Base-by-base conservation (phyloP, 768 basidiomycete genomes). In the Suillus bovinus region DNA sequence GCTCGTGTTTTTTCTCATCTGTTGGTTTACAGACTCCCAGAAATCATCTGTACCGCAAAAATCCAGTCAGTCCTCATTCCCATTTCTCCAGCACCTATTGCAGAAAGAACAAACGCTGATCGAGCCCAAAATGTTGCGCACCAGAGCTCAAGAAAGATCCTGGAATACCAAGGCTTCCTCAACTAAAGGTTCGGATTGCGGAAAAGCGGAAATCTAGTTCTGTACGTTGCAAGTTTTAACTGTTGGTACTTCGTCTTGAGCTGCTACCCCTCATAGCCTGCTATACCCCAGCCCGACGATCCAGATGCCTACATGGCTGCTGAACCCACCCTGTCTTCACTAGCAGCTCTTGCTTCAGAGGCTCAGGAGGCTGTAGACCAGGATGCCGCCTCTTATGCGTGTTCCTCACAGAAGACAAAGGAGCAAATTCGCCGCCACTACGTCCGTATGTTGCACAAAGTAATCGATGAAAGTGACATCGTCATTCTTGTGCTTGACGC, bases 401-500 rank as follows among this genome's bases (percentile, higher is more conserved):
- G 68, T 9, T 61, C 63, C 9, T 61, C 64, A 8, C 72, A 71
- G 39, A 88, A 83, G 71, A 89, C 86, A 8, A 89, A 83, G 66
- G 87, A 90, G 67, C 90, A 91, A 65, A 71, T 86, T 31, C 84
- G 89, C 34, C 82, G 84, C 60, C 83, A 92, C 67, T 93, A 94
- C 69, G 78, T 96, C 53, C 86, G 90, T 42, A 82, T 89, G 1
- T 76, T 99, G 27, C 88, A 94, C 76, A 94, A 92, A 77, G 96
- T 99, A 50, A 90, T 99, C 63, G 95, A 97, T 66, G 83, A 95
- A 70, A 89, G 91, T 66, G 96, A 99, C 71, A 91, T 99, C 36
- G 77, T 99, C 57, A 81, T 99, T 50, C 88, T 91, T 39, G 92
- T 94, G 0, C 81, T 99, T 17, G 97, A 99, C 76, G 96, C 96